Evolutionary conservation across 176 grass and related monocot species (phyloP).

Genomic region (Zea luxurians): DNA sequence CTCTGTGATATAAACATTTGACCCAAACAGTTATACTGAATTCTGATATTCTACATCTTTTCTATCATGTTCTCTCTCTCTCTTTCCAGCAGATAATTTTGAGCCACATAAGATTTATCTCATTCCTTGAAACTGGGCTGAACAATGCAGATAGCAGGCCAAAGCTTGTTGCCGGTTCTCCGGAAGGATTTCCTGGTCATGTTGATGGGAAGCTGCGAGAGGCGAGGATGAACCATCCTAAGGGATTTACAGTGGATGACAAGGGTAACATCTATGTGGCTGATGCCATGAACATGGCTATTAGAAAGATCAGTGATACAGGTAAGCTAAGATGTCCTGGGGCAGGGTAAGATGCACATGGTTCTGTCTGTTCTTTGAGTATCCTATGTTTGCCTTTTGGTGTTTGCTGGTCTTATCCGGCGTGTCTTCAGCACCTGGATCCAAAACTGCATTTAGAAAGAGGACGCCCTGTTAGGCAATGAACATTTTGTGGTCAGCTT

Average conservation of each 20-base stretch:
- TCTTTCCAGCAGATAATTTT: conserved; percentile 15
- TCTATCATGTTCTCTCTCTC: background rate
- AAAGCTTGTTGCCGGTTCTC: conserved; percentile 84
- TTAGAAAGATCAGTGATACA: conserved; percentile 97
- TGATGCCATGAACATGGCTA: conserved; percentile 95
- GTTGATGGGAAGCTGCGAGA: conserved; percentile 83
- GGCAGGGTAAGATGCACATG: conserved; percentile 39
- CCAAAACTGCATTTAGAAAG: conserved; percentile 25
- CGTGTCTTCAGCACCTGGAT: conserved; percentile 31
- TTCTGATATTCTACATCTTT: background rate
- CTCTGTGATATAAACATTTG: conserved; percentile 25
- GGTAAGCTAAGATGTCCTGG: conserved; percentile 65
- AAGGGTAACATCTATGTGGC: conserved; percentile 96
- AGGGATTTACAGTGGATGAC: conserved; percentile 82
- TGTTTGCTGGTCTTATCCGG: conserved; percentile 36
- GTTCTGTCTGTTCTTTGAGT: conserved; percentile 42
- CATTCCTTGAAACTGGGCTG: conserved; percentile 30
- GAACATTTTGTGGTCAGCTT: conserved; percentile 11
- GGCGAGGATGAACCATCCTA: conserved; percentile 92
- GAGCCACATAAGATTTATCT: conserved; percentile 6
- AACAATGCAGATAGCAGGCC: conserved; percentile 85
- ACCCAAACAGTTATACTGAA: background rate
- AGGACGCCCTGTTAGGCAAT: background rate
- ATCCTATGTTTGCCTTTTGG: conserved; percentile 54
- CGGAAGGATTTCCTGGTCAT: conserved; percentile 82